Base-by-base conservation (phyloP, 257 asterid species). In the Solanum clarkiae region DNA sequence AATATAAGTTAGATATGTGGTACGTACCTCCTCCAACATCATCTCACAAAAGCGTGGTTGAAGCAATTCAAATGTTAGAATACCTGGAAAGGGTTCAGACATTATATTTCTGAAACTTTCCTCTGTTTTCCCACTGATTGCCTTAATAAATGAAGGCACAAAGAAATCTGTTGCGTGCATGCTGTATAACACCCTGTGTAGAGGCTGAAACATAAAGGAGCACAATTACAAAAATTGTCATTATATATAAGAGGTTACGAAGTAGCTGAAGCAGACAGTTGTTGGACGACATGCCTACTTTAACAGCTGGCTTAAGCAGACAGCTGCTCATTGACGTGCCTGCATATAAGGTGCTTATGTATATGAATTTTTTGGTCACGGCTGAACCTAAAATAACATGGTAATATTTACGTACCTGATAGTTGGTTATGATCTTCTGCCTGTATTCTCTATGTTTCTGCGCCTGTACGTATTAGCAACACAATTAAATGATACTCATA, bases 361-460 rank as follows among this genome's bases (percentile, higher is more conserved):
- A 36, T 36, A 36, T 36, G 42, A 36, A 36, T 36, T 36, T 36
- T 36, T 36, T 36, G 42, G 29, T 42, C 80, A 42, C 6, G 4
- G 47, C 47, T 70, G 18, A 70, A 42, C 3, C n/a, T 5, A 36
- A 65, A 26, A 65, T 13, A 13, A 4, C 44, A 26, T 17, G 2
- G 29, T 26, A 65, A 10, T 65, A 65, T 3, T 18, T 65, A 65
- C 11, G 62, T 88, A 95, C 99, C 99, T 96, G 96, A 88, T 96
- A 96, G 93, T 96, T 96, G 51, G 98, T 95, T 87, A 90, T 92
- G 82, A 96, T 96, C 94, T 95, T 96, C 91, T 94, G 98, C 87
- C 99, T 94, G 93, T 96, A 96, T 85, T 96, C 99, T 80, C 94
- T 88, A 84, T 95, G 99, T 92, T 88, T 96, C 91, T 94, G 98